Percentiles rank a stretch among this genome's conserved stretches.
Conservation (phyloP, 768 basidiomycete species). For the Dioszegia crocea region DNA sequence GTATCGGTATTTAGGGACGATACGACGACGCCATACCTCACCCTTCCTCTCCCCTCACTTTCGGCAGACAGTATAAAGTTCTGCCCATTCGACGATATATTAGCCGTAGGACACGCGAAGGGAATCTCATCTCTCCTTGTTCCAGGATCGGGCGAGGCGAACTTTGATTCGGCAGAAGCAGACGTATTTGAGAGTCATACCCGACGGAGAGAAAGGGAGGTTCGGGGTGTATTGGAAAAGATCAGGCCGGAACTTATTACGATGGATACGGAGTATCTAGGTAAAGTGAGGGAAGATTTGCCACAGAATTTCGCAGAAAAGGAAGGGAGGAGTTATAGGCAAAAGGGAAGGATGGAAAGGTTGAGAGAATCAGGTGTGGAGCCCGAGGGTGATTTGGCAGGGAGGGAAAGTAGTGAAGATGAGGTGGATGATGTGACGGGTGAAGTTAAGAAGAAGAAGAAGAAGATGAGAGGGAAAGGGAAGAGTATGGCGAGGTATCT, state of each 20-base stretch:
- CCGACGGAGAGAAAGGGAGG: slow-evolving; percentile 80
- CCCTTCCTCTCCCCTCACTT: slow-evolving; percentile 74
- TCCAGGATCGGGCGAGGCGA: slow-evolving; percentile 87
- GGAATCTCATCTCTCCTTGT: slow-evolving; percentile 83
- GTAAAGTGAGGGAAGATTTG: slow-evolving; percentile 38
- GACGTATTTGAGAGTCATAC: slow-evolving; percentile 89
- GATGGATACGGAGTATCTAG: slow-evolving; percentile 52
- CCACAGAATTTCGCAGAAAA: slow-evolving; percentile 49
- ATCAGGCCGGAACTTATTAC: slow-evolving; percentile 90
- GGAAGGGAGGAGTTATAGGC: slow-evolving; percentile 31
- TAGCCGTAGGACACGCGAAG: slow-evolving; percentile 51
- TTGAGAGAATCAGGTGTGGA: slow-evolving; percentile 61
- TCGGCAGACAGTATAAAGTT: slow-evolving; percentile 75
- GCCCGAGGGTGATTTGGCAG: slow-evolving; percentile 58
- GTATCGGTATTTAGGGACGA: slow-evolving; percentile 71
- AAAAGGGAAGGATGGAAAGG: slow-evolving; percentile 61
- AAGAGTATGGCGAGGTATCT: slow-evolving; percentile 79
- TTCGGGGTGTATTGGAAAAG: slow-evolving; percentile 86
- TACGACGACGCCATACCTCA: slow-evolving; percentile 67
- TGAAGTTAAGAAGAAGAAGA: slow-evolving; percentile 65
- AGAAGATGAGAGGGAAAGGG: slow-evolving; percentile 73
- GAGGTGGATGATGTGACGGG: slow-evolving; percentile 55
- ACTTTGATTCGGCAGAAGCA: slow-evolving; percentile 87
- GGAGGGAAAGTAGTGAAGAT: slow-evolving; percentile 47
- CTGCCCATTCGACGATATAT: slow-evolving; percentile 56